A percentile compares a stretch with the other conserved stretches of the same genome.
phyloP scores from a whole-genome alignment of 768 basidiomycete species.

The Trametes coccinea region DNA sequence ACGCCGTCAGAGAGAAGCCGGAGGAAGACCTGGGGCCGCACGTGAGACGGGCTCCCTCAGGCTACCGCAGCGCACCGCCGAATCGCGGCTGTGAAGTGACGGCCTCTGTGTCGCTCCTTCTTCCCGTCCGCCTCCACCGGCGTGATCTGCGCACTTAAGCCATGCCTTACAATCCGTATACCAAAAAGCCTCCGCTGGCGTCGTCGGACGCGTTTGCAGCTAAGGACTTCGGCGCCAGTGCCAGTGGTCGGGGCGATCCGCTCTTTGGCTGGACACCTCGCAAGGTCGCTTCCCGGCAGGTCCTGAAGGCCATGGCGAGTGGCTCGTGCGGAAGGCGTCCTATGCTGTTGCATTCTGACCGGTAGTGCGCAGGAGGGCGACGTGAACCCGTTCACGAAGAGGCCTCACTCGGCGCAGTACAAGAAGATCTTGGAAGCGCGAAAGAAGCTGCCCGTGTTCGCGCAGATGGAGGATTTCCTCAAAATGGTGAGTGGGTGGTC shows the following conservation, averaged over 20 bases:
- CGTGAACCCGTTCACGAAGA: constrained; percentile 86
- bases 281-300: constrained; percentile 26
- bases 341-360: no score
- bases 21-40: no score
- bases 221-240: background rate
- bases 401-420: constrained; percentile 76
- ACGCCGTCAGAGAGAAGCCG: no score
- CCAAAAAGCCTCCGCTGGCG: constrained; percentile 23
- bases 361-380: constrained; percentile 47
- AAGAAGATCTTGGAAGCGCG: constrained; percentile 82
- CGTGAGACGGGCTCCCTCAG: no score
- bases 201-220: background rate
- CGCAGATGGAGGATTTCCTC: constrained; percentile 92
- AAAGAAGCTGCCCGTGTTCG: constrained; percentile 87
- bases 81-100: no score
- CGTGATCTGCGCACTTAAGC: no score
- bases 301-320: constrained; percentile 24
- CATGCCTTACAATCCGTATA: constrained; percentile 28
- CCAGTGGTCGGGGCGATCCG: constrained; percentile 22
- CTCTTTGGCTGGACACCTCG: constrained; percentile 31
- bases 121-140: no score
- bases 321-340: no score
- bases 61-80: no score
- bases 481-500: constrained; percentile 64
- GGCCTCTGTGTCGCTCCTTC: no score